These are phyloP conservation scores for Mycena amicta DNA, from an alignment of 768 basidiomycete genomes.

Conservation along the genomic window DNA sequence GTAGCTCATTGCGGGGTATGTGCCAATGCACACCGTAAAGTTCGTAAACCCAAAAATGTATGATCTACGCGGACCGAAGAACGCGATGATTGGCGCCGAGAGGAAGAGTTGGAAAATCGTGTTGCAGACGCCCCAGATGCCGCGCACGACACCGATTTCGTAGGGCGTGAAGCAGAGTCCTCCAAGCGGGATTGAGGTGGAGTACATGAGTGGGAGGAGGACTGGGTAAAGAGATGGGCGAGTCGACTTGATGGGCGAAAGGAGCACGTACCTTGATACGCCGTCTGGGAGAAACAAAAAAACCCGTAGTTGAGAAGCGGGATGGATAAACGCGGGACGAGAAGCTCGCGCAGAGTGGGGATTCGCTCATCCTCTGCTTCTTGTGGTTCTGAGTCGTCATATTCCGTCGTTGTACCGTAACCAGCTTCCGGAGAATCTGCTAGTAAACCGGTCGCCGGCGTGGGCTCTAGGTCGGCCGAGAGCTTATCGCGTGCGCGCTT, in stretches of 20 bases:
- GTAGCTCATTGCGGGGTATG: conserved; percentile 19
- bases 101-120: conserved; percentile 48
- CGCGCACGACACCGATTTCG: conserved; percentile 51
- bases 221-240: too few relatives aligned
- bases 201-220: conserved; percentile 30
- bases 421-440: conserved; percentile 1
- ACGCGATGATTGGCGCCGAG: conserved; percentile 44
- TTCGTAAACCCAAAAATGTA: conserved; percentile 35
- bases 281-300: conserved; percentile 24
- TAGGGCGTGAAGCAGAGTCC: conserved; percentile 56
- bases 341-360: conserved; percentile 16
- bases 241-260: neutral
- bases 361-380: conserved; percentile 8
- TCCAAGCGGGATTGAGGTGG: conserved; percentile 53
- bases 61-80: conserved; percentile 47
- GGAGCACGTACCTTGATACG: conserved; percentile 14
- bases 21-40: conserved; percentile 17
- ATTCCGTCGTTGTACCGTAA: conserved; percentile 12
- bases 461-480: conserved; percentile 8
- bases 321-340: conserved; percentile 20
- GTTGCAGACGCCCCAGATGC: conserved; percentile 47
- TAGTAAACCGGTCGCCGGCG: conserved; percentile 8
- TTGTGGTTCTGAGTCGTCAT: neutral
- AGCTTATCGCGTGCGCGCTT: conserved; percentile 4
- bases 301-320: conserved; percentile 23